Conservation (phyloP, 2,329 filamentous ascomycete species). For the Pseudofabraea citricarpa region DNA sequence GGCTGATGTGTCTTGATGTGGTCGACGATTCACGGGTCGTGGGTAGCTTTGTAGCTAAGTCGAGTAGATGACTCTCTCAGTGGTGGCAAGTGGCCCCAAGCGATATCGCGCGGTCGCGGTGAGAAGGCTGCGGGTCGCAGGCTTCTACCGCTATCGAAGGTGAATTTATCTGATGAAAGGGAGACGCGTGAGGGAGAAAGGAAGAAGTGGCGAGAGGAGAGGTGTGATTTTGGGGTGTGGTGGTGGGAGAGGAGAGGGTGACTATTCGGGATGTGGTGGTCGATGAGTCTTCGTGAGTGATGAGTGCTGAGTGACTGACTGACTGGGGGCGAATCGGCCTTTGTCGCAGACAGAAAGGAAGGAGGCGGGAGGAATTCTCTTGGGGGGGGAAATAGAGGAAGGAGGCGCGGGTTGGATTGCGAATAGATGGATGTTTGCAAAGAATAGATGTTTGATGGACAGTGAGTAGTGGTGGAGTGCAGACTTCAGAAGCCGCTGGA, state of each 20-base stretch:
- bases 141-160: too few relatives aligned
- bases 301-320: constrained; percentile 1
- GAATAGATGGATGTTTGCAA: background rate
- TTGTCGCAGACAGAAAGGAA: constrained; percentile 2
- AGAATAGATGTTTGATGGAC: too few relatives aligned
- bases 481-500: constrained; percentile 28
- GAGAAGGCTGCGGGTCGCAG: constrained; percentile 7
- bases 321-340: background rate
- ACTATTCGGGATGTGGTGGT: constrained; percentile 1
- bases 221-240: constrained; percentile 5
- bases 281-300: constrained; percentile 1
- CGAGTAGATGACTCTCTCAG: constrained; percentile 13
- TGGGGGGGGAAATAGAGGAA: background rate
- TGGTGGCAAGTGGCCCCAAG: constrained; percentile 21
- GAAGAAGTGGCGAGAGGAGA: constrained; percentile 5
- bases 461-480: constrained; percentile 10
- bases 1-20: constrained; percentile 18
- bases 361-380: background rate
- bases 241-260: constrained; percentile 4
- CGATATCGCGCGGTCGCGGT: constrained; percentile 14
- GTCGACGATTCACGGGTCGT: constrained; percentile 14
- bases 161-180: too few relatives aligned
- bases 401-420: background rate
- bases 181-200: too few relatives aligned
- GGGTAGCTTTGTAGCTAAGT: constrained; percentile 5